Base-by-base conservation (phyloP, 805 yeast genomes). In the Wickerhamiella siamensis region DNA sequence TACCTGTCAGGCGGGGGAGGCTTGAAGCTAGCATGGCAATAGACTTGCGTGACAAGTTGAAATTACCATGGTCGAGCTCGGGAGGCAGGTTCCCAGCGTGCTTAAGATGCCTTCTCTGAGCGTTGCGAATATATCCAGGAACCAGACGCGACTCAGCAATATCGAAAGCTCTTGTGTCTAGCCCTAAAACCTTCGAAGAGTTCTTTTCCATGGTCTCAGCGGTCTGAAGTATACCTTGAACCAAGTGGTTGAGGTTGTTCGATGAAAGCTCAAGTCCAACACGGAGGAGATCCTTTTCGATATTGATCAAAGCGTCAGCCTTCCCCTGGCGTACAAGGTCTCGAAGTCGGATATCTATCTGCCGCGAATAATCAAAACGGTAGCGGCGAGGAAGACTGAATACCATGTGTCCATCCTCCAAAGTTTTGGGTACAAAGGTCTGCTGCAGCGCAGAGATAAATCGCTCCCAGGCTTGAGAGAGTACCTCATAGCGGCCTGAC, bases 301-400 rank as follows among this genome's bases (percentile, higher is more conserved):
- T n/a, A 14, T 15, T 21, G 27, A 34, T 20, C 5, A 34, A 26
- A 4, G n/a, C 27, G 16, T 19, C 16, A n/a, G 21, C 17, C 9
- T 34, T 34, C 5, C 33, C 18, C 9, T 22, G 18, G 6, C 4
- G 19, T 5, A 21, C 40, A 22, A 51, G 40, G 15, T 43, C 40
- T 15, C 18, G 29, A 14, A 51, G 38, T 10, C 44, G 36, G 31
- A 41, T 38, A 16, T 38, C 31, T 9, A 51, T 17, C 24, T 26
- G 43, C 16, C 38, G 39, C 31, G 26, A 32, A 32, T 35, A 47
- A 10, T 31, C 29, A n/a, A 27, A 31, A 8, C 55, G 44, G 33
- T 46, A 47, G 17, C 48, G 40, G 2, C 36, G 33, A 4, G 53
- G 43, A 3, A 51, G 19, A 26, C 39, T 38, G 36, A 38, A 44